These are phyloP conservation scores for Cryptococcus sp. DNA, from an alignment of 1,284 basidiomycete genomes.

Conservation along the genomic window DNA sequence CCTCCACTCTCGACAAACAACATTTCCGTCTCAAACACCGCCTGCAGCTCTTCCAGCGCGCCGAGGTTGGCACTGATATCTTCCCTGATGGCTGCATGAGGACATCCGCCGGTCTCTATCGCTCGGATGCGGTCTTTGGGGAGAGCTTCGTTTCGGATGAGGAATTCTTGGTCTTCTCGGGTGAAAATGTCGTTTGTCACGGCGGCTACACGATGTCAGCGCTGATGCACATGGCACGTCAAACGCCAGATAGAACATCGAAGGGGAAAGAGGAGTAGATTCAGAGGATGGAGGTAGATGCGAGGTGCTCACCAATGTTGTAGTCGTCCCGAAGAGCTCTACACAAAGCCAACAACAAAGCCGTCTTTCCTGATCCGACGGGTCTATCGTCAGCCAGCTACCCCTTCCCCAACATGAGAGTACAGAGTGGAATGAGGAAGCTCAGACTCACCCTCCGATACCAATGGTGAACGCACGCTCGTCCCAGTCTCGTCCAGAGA, in stretches of 20 bases:
- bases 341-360: conserved; percentile 88
- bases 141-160: conserved; percentile 86
- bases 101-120: conserved; percentile 93
- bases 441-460: conserved; percentile 74
- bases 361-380: conserved; percentile 97
- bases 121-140: conserved; percentile 81
- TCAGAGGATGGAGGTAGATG: background rate
- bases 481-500: conserved; percentile 72
- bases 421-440: background rate
- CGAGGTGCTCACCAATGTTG: conserved; percentile 68
- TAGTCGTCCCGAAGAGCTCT: conserved; percentile 70
- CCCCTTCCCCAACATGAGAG: background rate
- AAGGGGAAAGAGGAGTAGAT: background rate
- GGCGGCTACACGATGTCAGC: conserved; percentile 58
- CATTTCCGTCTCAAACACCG: conserved; percentile 74
- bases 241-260: background rate
- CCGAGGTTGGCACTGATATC: conserved; percentile 97
- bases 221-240: background rate
- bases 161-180: conserved; percentile 93
- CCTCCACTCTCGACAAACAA: conserved; percentile 93
- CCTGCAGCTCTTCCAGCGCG: conserved; percentile 89
- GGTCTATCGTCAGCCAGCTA: conserved; percentile 54
- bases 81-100: conserved; percentile 92
- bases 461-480: conserved; percentile 95
- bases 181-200: conserved; percentile 98